A percentile compares a stretch with the other conserved stretches of the same genome.
These are phyloP conservation scores for Saccharomycopsis sp. DNA, from an alignment of 805 yeast species.

Conservation along the genomic window DNA sequence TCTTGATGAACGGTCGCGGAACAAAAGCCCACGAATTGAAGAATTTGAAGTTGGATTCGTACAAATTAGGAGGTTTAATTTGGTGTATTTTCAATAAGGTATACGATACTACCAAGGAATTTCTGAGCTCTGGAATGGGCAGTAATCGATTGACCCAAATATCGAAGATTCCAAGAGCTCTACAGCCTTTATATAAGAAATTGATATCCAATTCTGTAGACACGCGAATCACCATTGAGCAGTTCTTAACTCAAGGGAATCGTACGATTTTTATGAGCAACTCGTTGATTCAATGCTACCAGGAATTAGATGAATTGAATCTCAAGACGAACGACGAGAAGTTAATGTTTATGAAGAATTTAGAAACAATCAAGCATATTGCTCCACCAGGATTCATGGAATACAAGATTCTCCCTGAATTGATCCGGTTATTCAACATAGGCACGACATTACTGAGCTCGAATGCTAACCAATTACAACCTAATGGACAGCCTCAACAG, in stretches of 20 bases:
- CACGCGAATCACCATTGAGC: conserved; percentile 27
- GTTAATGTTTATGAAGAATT: conserved; percentile 35
- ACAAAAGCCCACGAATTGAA: conserved; percentile 25
- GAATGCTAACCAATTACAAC: background rate
- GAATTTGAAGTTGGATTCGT: conserved; percentile 55
- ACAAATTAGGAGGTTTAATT: conserved; percentile 52
- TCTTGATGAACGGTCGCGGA: conserved; percentile 23
- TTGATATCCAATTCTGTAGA: conserved; percentile 35
- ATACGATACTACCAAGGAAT: conserved; percentile 14
- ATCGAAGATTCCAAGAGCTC: conserved; percentile 32
- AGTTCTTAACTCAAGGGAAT: conserved; percentile 30
- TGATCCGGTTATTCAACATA: conserved; percentile 39
- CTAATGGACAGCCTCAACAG: conserved; percentile 26
- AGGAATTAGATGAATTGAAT: conserved; percentile 49
- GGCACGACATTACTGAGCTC: conserved; percentile 2
- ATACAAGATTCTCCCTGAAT: conserved; percentile 63
- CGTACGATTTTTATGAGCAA: conserved; percentile 34
- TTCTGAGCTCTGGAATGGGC: background rate
- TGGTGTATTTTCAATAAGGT: conserved; percentile 36
- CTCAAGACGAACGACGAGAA: conserved; percentile 50
- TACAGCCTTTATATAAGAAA: conserved; percentile 34
- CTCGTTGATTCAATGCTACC: conserved; percentile 44
- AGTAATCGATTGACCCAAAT: conserved; percentile 9
- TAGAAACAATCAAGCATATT: conserved; percentile 31
- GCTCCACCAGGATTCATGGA: conserved; percentile 51